Evolutionary conservation across 768 basidiomycete genomes (phyloP).

Genomic region (Rhizopogon sp.): DNA sequence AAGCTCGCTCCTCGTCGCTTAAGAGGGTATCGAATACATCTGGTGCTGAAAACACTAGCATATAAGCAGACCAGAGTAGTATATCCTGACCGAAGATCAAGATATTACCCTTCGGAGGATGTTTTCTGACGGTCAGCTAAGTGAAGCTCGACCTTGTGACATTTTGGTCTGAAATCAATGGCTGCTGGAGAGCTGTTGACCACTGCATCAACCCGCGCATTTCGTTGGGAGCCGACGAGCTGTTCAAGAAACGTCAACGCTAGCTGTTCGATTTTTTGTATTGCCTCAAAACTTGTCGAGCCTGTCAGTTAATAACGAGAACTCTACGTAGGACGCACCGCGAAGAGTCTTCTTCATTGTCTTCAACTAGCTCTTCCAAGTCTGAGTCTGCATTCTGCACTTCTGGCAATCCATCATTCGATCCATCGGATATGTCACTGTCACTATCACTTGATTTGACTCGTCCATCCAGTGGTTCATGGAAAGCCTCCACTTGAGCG

Average conservation of each 20-base stretch:
- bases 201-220: background rate
- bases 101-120: slow-evolving; percentile 22
- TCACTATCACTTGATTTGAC: background rate
- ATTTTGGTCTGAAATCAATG: slow-evolving; percentile 1
- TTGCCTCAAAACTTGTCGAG: slow-evolving; percentile 14
- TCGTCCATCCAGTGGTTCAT: background rate
- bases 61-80: background rate
- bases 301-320: background rate
- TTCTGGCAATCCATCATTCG: background rate
- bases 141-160: slow-evolving; percentile 26
- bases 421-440: background rate
- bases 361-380: slow-evolving; percentile 7
- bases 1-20: slow-evolving; percentile 32
- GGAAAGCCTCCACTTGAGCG: background rate
- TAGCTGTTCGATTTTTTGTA: slow-evolving; percentile 23
- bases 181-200: background rate
- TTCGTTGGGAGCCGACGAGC: slow-evolving; percentile 16
- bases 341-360: slow-evolving; percentile 11
- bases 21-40: slow-evolving; percentile 33
- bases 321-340: background rate
- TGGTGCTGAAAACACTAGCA: background rate
- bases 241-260: slow-evolving; percentile 28
- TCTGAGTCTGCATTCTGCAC: background rate
- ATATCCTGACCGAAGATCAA: background rate
- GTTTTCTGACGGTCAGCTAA: slow-evolving; percentile 33